Percentiles rank a stretch among this genome's conserved stretches.
Conservation (phyloP, 129 eudicot genomes). For the Centrapalus pauciflorus region DNA sequence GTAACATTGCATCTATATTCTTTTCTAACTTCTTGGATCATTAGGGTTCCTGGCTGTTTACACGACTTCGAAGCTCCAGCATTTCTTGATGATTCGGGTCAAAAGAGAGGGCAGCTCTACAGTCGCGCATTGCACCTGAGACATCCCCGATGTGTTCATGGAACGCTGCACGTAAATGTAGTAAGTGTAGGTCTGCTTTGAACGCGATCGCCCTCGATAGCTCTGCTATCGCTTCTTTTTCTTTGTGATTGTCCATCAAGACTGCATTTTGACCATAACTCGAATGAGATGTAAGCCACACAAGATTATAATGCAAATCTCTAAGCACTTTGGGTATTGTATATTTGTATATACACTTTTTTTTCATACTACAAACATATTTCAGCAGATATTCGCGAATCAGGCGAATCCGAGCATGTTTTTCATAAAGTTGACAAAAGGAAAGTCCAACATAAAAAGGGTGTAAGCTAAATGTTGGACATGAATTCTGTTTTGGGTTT, state of each 20-base stretch:
- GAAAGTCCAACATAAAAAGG: too few relatives aligned
- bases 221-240: conserved; percentile 87
- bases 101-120: conserved; percentile 96
- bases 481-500: too few relatives aligned
- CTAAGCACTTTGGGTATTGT: background rate
- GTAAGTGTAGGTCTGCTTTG: conserved; percentile 84
- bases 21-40: conserved; percentile 17
- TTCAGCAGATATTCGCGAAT: too few relatives aligned
- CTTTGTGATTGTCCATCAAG: conserved; percentile 96
- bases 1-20: conserved; percentile 22
- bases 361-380: too few relatives aligned
- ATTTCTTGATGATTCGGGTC: conserved; percentile 98
- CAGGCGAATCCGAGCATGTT: too few relatives aligned
- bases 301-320: background rate
- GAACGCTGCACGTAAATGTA: conserved; percentile 90
- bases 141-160: conserved; percentile 96
- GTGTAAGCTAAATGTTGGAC: too few relatives aligned
- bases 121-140: conserved; percentile 80
- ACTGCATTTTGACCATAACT: conserved; percentile 33
- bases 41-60: conserved; percentile 89
- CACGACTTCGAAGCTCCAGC: conserved; percentile 95
- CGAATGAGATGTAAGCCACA: background rate
- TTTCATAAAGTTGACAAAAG: too few relatives aligned
- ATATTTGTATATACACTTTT: too few relatives aligned
- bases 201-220: conserved; percentile 90